Conservation (phyloP, 139 green algal species). For the Nannochloris sp. region DNA sequence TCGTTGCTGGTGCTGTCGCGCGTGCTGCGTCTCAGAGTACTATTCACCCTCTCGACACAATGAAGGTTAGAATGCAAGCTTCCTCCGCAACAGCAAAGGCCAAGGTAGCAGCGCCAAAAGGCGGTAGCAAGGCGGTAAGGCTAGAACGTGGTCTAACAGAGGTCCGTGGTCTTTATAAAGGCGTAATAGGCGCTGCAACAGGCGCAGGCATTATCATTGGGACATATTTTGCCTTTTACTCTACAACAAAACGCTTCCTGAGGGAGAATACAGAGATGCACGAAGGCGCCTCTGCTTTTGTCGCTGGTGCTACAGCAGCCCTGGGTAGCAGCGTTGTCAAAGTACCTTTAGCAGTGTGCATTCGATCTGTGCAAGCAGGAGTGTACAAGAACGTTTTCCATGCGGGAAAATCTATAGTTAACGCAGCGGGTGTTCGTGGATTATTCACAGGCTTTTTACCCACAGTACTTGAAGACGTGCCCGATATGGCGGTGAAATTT, state of each 20-base stretch:
- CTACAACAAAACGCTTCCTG: constrained; percentile 52
- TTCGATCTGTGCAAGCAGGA: constrained; percentile 75
- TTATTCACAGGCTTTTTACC: constrained; percentile 83
- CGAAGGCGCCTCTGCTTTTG: constrained; percentile 59
- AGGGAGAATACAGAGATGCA: constrained; percentile 27
- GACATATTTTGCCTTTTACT: constrained; percentile 91
- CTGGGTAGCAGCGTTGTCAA: constrained; percentile 75
- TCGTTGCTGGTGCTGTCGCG: constrained; percentile 76
- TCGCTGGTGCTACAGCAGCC: constrained; percentile 63
- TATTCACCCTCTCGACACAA: constrained; percentile 89
- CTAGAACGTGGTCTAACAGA: constrained; percentile 12
- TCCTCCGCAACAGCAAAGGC: neutral
- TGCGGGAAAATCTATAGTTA: constrained; percentile 53
- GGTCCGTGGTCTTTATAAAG: constrained; percentile 39
- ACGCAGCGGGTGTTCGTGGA: constrained; percentile 51
- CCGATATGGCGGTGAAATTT: constrained; percentile 91
- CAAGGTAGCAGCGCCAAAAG: neutral
- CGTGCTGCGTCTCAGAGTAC: constrained; percentile 75
- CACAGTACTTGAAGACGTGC: constrained; percentile 84
- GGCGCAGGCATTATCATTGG: constrained; percentile 91
- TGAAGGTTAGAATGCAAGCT: constrained; percentile 68
- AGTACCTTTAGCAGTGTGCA: constrained; percentile 85
- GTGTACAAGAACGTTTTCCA: constrained; percentile 76
- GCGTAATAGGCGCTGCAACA: constrained; percentile 77
- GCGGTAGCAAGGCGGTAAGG: neutral